Evolutionary conservation across 2,329 filamentous ascomycete genomes (phyloP).

Genomic region (Dactylellina drechsleri): DNA sequence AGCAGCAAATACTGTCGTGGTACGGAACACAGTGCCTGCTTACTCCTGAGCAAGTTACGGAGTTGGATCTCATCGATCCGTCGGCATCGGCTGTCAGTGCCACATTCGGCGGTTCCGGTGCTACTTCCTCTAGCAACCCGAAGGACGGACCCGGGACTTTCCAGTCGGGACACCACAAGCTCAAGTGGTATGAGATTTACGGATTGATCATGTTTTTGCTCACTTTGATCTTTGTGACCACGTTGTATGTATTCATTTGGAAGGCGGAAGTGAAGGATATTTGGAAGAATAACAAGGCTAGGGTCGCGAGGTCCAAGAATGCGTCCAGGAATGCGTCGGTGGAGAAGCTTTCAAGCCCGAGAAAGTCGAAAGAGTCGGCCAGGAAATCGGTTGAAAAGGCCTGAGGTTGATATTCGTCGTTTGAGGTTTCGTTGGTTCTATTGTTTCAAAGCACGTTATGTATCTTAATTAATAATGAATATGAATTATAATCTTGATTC

Average conservation of each 20-base stretch:
- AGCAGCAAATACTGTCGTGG: constrained; percentile 19
- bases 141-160: constrained; percentile 4
- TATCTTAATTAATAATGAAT: too few relatives aligned
- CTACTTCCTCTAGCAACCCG: background rate
- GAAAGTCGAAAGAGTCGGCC: constrained; percentile 7
- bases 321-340: constrained; percentile 6
- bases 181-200: constrained; percentile 31
- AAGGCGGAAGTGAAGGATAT: constrained; percentile 14
- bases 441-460: background rate
- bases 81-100: background rate
- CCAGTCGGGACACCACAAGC: background rate
- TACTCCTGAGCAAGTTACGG: background rate
- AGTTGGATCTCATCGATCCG: constrained; percentile 1
- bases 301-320: background rate
- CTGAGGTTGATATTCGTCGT: background rate
- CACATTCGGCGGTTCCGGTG: background rate
- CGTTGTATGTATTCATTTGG: constrained; percentile 15
- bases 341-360: constrained; percentile 11
- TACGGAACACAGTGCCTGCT: constrained; percentile 13
- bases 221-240: constrained; percentile 7
- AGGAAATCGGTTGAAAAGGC: constrained; percentile 8
- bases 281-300: constrained; percentile 7
- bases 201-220: constrained; percentile 19
- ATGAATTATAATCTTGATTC: too few relatives aligned
- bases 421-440: background rate